These are phyloP conservation scores for Suillus luteus DNA, from an alignment of 768 basidiomycete species.

Conservation along the genomic window DNA sequence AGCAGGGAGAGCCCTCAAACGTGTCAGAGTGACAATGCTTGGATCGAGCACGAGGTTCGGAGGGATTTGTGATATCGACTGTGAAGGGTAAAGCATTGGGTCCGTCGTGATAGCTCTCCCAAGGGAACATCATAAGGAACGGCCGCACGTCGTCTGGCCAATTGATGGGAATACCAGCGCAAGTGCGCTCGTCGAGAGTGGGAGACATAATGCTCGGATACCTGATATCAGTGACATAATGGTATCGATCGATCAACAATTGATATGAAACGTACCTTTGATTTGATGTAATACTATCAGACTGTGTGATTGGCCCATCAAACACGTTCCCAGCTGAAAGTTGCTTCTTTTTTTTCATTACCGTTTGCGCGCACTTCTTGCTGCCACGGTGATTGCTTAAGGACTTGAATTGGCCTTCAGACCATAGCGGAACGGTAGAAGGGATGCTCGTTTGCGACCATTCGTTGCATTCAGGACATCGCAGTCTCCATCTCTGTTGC, in stretches of 20 bases:
- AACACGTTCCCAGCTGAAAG: background rate
- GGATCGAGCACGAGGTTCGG: background rate
- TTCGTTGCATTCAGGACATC: no score
- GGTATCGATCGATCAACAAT: no score
- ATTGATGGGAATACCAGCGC: background rate
- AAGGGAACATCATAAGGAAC: background rate
- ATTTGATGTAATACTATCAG: background rate
- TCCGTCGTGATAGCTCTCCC: background rate
- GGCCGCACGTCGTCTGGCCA: background rate
- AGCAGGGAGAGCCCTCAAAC: background rate
- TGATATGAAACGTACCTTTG: background rate
- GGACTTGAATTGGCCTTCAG: background rate
- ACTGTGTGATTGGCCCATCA: background rate
- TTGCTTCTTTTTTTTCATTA: background rate
- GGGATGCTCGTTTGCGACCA: no score
- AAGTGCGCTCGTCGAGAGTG: background rate
- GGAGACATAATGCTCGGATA: no score
- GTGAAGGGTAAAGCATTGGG: background rate
- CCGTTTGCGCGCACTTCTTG: background rate
- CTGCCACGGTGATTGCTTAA: background rate
- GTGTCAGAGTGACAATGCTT: background rate
- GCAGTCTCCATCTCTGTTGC: no score
- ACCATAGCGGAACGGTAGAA: background rate
- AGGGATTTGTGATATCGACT: background rate
- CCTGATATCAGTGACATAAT: no score